A percentile compares a stretch with the other conserved stretches of the same genome.
phyloP scores from a whole-genome alignment of 83 land plant genomes.

The Larix sibirica region DNA sequence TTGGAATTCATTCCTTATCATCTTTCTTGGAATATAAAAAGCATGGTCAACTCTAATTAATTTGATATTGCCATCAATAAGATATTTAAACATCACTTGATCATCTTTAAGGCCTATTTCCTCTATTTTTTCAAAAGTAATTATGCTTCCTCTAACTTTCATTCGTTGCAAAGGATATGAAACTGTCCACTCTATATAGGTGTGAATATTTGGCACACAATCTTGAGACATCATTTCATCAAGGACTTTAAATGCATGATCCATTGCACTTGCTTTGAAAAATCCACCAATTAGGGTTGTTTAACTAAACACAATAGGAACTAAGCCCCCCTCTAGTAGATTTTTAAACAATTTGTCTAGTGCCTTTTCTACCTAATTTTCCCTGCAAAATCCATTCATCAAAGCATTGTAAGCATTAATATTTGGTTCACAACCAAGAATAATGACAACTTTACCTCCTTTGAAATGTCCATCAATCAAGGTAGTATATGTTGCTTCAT shows the following conservation, averaged over 20 bases:
- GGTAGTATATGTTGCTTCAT: too few relatives aligned
- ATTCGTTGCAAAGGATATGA: constrained; percentile 56
- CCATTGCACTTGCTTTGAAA: constrained; percentile 41
- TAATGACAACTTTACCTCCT: constrained; percentile 46
- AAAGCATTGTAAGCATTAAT: constrained; percentile 52
- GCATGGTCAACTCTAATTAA: constrained; percentile 48
- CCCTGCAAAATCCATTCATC: constrained; percentile 47
- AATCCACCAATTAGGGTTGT: constrained; percentile 54
- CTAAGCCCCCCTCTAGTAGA: too few relatives aligned
- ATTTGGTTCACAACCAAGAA: constrained; percentile 49
- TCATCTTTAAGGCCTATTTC: constrained; percentile 54
- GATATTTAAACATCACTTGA: constrained; percentile 45
- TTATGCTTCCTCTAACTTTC: constrained; percentile 53
- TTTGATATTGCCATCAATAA: constrained; percentile 57
- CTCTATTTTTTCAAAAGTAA: constrained; percentile 51
- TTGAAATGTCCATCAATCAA: constrained; percentile 67
- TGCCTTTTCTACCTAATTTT: constrained; percentile 44
- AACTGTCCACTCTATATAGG: constrained; percentile 64
- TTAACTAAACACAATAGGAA: too few relatives aligned
- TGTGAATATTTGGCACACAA: constrained; percentile 51
- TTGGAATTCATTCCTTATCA: constrained; percentile 40
- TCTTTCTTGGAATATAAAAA: constrained; percentile 32
- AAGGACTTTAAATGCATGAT: constrained; percentile 50
- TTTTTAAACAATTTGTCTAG: constrained; percentile 17
- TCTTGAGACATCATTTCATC: constrained; percentile 46